Base-by-base conservation (phyloP, 192 early-diverging fungal genomes). In the Linderina pennispora region DNA sequence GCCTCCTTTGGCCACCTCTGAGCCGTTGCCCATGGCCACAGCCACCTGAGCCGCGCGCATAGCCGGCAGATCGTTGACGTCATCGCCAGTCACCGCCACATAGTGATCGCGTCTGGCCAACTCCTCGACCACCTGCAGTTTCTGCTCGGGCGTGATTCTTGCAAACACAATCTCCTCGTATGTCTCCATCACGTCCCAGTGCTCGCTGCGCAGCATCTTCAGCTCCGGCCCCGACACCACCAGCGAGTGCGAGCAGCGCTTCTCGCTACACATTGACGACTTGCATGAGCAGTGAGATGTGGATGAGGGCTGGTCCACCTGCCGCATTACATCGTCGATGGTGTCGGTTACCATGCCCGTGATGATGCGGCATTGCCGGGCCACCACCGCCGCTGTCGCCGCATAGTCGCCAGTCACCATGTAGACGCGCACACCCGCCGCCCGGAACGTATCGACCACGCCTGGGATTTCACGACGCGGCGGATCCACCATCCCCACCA, bases 21-120 rank as follows among this genome's bases (percentile, higher is more conserved):
- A 82, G 28, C 91, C 90, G 43, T 72, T 62, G 10, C 84, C 91
- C 77, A 97, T 87, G 37, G 93, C 88, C 25, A 97, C 76, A 33
- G 90, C 90, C 23, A 97, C 78, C 52, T 92, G 77, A 9, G 93
- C 90, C n/a, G 83, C 81, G 43, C 86, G 90, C 39, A 97, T 76
- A n/a, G 93, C 89, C 16, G 91, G 89, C 36, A 89, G 78, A 48
- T 96, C 93, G 55, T 94, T 94, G 10, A 89, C 87, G 41, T 90
- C 93, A 58, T 96, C 92, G 45, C 92, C 92, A 19, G 89, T 92
- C n/a, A 92, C 88, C 2, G 82, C 91, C 8, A 96, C 89, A 4
- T 78, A 53, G 47, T 75, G 68, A 33, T 78, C 83, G 51, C 87
- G 82, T 8, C 62, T 65, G 45, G 87, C 80, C 41, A 88, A 74